Evolutionary conservation across 2,329 filamentous ascomycete species (phyloP), one percentile per base, ranked within the genome.

Genomic region (Ilyonectria robusta): DNA sequence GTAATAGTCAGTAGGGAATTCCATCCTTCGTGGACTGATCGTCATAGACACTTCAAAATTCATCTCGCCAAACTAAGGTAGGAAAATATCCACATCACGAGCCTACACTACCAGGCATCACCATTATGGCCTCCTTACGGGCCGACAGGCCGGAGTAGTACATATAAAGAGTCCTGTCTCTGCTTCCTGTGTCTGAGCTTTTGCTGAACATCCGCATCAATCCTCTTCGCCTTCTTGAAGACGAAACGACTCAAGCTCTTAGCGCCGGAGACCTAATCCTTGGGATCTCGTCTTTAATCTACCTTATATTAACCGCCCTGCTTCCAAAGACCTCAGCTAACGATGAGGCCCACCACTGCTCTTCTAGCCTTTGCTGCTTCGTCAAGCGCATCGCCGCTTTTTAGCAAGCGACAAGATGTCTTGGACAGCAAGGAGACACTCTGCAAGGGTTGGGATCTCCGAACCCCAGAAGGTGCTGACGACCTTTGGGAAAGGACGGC

Each of bases 391-490:
- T 50, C 47, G 26, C 47, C 47, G 4, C 13, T 50, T 2, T n/a
- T 50, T 11, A 50, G 47, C 47, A 50, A 50, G 15, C 23, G 47
- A 31, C 23, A 48, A 2, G 46, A 50, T 10, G 23, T 31, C 47
- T 26, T 50, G 17, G 47, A 31, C 6, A 50, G 23, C 47, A 50
- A 50, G 47, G 47, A 50, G 26, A 31, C 47, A 2, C 23, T 50
- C 15, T 50, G 47, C 8, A 50, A 50, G 26, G 47, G 47, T n/a
- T 50, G 47, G 47, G 47, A 50, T 1, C 47, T 50, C 3, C 29
- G 47, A 48, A 59, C 56, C 11, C 42, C 56, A 47, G 56, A 59
- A 10, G 56, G 46, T 19, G 56, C 42, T 29, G 56, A 44, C 10
- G 44, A 44, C n/a, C 40, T 59, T 6, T 59, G 56, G 56, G 56